These are phyloP conservation scores for Exidia glandulosa DNA, from an alignment of 768 basidiomycete genomes.

Conservation along the genomic window DNA sequence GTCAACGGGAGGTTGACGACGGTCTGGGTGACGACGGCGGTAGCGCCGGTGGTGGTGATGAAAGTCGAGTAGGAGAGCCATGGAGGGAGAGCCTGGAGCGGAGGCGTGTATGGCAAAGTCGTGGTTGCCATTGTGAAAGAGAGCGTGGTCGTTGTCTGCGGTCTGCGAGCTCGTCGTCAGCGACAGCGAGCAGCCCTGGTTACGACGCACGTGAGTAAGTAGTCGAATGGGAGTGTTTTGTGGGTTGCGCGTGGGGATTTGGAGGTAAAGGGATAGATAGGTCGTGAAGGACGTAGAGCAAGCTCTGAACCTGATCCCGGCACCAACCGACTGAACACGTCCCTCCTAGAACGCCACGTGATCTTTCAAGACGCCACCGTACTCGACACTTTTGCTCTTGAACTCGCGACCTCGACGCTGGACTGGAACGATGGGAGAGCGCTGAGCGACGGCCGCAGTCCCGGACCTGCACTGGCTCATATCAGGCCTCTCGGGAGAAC, in stretches of 20 bases:
- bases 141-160: neutral
- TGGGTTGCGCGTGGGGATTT: too few species aligned
- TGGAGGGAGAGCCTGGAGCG: constrained; percentile 48
- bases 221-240: neutral
- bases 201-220: neutral
- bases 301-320: too few species aligned
- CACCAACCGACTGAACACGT: too few species aligned
- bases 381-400: too few species aligned
- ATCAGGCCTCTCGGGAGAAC: too few species aligned
- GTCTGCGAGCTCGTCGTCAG: neutral
- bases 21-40: constrained; percentile 23
- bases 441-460: too few species aligned
- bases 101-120: neutral
- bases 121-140: neutral
- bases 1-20: constrained; percentile 60
- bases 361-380: too few species aligned
- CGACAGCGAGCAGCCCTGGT: neutral
- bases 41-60: constrained; percentile 29
- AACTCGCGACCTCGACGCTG: too few species aligned
- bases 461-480: too few species aligned
- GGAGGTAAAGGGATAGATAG: neutral
- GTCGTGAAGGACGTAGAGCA: neutral
- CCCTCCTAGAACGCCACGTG: too few species aligned
- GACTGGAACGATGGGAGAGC: too few species aligned
- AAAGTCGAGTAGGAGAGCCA: constrained; percentile 48